Conservation (phyloP, 768 basidiomycete genomes). For the Boletales sp. region DNA sequence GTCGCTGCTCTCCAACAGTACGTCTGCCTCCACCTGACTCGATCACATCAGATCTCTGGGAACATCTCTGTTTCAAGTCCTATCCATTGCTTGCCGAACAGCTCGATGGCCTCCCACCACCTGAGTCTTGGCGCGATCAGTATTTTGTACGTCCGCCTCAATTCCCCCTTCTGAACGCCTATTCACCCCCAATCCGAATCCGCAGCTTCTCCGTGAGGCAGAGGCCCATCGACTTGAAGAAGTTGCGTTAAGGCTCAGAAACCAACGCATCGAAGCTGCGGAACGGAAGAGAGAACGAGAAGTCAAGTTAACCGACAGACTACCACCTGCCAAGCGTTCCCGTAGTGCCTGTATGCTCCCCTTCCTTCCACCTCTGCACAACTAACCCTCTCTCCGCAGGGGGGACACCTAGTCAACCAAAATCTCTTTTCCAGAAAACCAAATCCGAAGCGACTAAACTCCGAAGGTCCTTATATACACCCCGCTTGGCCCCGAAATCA, state of each 20-base stretch:
- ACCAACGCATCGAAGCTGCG: slow-evolving; percentile 63
- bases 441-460: slow-evolving; percentile 65
- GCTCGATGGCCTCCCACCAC: slow-evolving; percentile 42
- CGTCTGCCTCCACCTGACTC: background rate
- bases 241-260: slow-evolving; percentile 57
- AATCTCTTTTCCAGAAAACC: slow-evolving; percentile 76
- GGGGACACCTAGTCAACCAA: slow-evolving; percentile 44
- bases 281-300: slow-evolving; percentile 75
- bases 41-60: slow-evolving; percentile 58
- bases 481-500: slow-evolving; percentile 43
- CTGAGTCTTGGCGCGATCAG: slow-evolving; percentile 64
- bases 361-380: slow-evolving; percentile 1
- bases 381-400: slow-evolving; percentile 30
- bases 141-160: slow-evolving; percentile 52
- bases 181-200: slow-evolving; percentile 7
- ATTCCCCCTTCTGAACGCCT: background rate
- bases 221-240: slow-evolving; percentile 67
- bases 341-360: slow-evolving; percentile 50
- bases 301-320: slow-evolving; percentile 68
- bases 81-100: slow-evolving; percentile 54
- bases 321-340: slow-evolving; percentile 64
- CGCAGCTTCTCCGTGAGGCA: slow-evolving; percentile 51
- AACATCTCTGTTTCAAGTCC: slow-evolving; percentile 55
- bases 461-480: slow-evolving; percentile 56
- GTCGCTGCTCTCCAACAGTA: slow-evolving; percentile 6